A percentile compares a stretch with the other conserved stretches of the same genome.
phyloP scores from a whole-genome alignment of 768 basidiomycete genomes.

The Saitozyma podzolica region DNA sequence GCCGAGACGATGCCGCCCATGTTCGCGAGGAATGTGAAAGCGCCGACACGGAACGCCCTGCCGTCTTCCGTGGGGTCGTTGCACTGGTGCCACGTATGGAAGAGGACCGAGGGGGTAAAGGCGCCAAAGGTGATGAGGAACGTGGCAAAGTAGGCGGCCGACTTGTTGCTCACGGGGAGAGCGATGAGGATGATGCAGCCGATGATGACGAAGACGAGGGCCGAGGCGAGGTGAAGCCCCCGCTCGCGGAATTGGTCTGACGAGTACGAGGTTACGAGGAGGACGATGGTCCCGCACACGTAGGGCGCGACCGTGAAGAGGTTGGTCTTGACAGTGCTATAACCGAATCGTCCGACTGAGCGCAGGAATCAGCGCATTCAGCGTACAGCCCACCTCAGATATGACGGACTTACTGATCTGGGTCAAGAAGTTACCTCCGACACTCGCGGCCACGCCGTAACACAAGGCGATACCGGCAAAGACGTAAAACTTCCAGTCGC shows the following conservation, averaged over 20 bases:
- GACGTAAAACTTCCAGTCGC: conserved; percentile 27
- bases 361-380: background rate
- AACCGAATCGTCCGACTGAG: conserved; percentile 56
- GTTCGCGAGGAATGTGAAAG: conserved; percentile 26
- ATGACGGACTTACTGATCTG: conserved; percentile 49
- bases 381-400: background rate
- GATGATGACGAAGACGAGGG: conserved; percentile 15
- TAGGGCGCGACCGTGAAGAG: conserved; percentile 63
- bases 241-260: conserved; percentile 57
- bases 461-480: conserved; percentile 25
- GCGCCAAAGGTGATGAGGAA: conserved; percentile 22
- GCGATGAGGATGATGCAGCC: background rate
- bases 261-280: conserved; percentile 58
- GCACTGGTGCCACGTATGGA: conserved; percentile 25
- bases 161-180: conserved; percentile 10
- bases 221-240: conserved; percentile 16
- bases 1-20: conserved; percentile 31
- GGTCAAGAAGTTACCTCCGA: conserved; percentile 61
- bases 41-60: conserved; percentile 16
- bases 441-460: conserved; percentile 51
- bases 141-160: conserved; percentile 16
- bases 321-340: conserved; percentile 61
- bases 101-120: conserved; percentile 22
- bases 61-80: conserved; percentile 24
- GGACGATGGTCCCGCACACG: conserved; percentile 56